phyloP scores from a whole-genome alignment of 1,284 basidiomycete genomes.

The Marasmius tenuissimus region DNA sequence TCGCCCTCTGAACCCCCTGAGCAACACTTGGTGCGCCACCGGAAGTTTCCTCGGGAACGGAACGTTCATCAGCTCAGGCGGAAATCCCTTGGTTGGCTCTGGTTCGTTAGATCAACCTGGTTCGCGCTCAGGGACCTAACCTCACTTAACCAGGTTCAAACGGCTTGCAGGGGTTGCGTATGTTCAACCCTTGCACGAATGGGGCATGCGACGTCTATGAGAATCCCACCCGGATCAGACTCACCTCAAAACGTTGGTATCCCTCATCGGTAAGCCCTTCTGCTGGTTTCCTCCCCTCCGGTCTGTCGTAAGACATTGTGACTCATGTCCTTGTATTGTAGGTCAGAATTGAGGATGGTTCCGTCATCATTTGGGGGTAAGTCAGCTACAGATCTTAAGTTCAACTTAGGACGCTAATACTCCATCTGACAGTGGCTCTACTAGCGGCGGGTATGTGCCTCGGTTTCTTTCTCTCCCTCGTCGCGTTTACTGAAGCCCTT shows the following conservation, averaged over 20 bases:
- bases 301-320: neutral
- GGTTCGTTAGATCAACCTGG: neutral
- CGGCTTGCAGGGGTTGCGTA: conserved; percentile 7
- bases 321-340: neutral
- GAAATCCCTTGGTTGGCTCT: neutral
- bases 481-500: conserved; percentile 11
- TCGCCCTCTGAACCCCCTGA: conserved; percentile 32
- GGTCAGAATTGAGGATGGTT: conserved; percentile 22
- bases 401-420: conserved; percentile 15
- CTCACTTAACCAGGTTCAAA: neutral
- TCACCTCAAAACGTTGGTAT: conserved; percentile 38
- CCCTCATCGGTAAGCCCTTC: conserved; percentile 28
- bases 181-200: conserved; percentile 15
- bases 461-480: neutral
- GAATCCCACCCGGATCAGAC: conserved; percentile 27
- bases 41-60: conserved; percentile 41
- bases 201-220: conserved; percentile 34
- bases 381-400: conserved; percentile 3
- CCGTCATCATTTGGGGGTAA: conserved; percentile 25
- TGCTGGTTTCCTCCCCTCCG: conserved; percentile 23
- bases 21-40: conserved; percentile 45
- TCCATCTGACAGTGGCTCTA: conserved; percentile 14
- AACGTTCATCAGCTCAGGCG: conserved; percentile 26
- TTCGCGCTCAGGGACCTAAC: neutral
- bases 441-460: conserved; percentile 13